Conservation (phyloP, 106 monocot species). For the Dendrobium nobile region DNA sequence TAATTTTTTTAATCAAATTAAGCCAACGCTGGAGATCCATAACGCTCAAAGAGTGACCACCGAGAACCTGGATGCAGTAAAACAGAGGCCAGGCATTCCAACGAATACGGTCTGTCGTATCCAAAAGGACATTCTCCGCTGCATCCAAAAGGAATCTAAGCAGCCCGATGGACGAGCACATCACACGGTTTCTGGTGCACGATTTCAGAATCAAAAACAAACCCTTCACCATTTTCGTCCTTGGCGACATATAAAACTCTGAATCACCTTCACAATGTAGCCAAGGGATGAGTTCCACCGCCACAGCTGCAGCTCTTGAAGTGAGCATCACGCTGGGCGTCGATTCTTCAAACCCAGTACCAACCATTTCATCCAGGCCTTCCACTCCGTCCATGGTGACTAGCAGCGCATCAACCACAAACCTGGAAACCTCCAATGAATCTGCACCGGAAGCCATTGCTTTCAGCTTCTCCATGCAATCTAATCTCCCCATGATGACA, state of each 20-base stretch:
- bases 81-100: slow-evolving; percentile 63
- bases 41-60: slow-evolving; percentile 68
- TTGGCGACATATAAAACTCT: slow-evolving; percentile 40
- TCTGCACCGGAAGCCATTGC: slow-evolving; percentile 20
- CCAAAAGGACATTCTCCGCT: slow-evolving; percentile 42
- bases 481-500: slow-evolving; percentile 60
- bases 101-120: slow-evolving; percentile 3
- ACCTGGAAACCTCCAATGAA: slow-evolving; percentile 22
- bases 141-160: slow-evolving; percentile 41
- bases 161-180: slow-evolving; percentile 74
- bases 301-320: slow-evolving; percentile 65
- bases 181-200: slow-evolving; percentile 78
- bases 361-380: slow-evolving; percentile 34
- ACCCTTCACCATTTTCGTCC: slow-evolving; percentile 71
- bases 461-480: slow-evolving; percentile 43
- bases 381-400: slow-evolving; percentile 80
- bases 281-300: slow-evolving; percentile 56
- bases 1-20: slow-evolving; percentile 36
- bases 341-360: neutral
- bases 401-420: slow-evolving; percentile 76
- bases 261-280: slow-evolving; percentile 58
- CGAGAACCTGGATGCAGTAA: slow-evolving; percentile 69
- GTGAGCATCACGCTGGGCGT: slow-evolving; percentile 66
- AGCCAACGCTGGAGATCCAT: slow-evolving; percentile 74
- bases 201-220: slow-evolving; percentile 45